Conservation (phyloP, 1,284 basidiomycete species). For the Ganoderma multipileum region DNA sequence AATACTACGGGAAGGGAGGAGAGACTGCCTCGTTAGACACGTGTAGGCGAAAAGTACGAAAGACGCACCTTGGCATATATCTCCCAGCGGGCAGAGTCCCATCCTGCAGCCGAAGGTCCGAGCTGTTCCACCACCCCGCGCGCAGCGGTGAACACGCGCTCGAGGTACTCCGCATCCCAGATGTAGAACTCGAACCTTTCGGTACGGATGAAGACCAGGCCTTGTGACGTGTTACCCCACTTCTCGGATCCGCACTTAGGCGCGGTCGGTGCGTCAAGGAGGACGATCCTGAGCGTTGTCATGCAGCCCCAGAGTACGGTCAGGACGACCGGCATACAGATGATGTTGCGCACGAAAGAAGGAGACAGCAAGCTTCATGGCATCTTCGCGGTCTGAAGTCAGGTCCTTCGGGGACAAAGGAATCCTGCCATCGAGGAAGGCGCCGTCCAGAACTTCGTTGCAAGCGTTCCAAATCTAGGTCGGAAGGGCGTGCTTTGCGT, state of each 20-base stretch:
- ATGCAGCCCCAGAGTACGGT: background rate
- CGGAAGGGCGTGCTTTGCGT: background rate
- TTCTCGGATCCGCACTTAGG: background rate
- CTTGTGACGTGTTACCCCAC: background rate
- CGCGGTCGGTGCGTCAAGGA: background rate
- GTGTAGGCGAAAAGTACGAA: too few relatives aligned
- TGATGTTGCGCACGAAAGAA: background rate
- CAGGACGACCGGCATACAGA: background rate
- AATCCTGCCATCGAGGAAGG: background rate
- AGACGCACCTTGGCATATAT: conserved; percentile 12
- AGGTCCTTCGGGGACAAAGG: background rate
- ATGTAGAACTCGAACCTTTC: background rate
- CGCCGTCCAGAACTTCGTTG: background rate
- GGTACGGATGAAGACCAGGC: background rate
- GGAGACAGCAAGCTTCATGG: background rate
- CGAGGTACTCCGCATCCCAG: conserved; percentile 1
- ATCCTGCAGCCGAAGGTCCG: background rate
- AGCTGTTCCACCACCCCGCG: background rate
- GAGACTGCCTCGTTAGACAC: background rate
- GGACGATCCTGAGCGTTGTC: background rate
- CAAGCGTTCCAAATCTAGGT: background rate
- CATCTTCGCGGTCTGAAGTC: background rate
- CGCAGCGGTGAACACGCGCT: background rate
- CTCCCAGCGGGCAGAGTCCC: conserved; percentile 10
- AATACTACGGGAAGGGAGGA: background rate